A percentile compares a stretch with the other conserved stretches of the same genome.
Conservation (phyloP, 2,329 filamentous ascomycete genomes). For the Ambrosiella xylebori region DNA sequence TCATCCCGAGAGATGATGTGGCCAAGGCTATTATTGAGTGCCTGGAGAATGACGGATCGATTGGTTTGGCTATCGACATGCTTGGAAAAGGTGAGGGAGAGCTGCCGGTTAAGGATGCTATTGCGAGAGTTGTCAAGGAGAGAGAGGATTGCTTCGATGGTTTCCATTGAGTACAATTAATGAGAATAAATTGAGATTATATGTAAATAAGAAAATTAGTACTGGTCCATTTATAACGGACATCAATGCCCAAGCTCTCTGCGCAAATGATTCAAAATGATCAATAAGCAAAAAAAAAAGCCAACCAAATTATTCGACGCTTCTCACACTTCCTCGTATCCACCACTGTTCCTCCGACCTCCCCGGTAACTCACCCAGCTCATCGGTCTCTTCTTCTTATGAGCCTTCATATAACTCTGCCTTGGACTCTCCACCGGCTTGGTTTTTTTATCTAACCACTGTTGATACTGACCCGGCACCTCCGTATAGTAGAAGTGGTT, state of each 20-base stretch:
- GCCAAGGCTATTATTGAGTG: constrained; percentile 25
- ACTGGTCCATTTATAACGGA: neutral
- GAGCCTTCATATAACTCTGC: neutral
- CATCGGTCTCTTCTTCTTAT: neutral
- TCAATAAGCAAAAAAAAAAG: neutral
- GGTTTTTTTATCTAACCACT: neutral
- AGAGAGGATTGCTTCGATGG: constrained; percentile 18
- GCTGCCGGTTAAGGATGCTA: constrained; percentile 21
- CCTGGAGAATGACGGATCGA: constrained; percentile 23
- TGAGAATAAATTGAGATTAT: neutral
- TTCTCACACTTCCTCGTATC: neutral
- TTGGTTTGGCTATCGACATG: constrained; percentile 27
- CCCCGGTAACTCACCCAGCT: neutral
- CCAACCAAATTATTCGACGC: neutral
- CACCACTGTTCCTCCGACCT: neutral
- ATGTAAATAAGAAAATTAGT: neutral
- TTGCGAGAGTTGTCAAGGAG: constrained; percentile 22
- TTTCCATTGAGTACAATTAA: neutral
- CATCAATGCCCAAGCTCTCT: neutral
- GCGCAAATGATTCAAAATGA: neutral
- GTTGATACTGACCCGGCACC: constrained; percentile 16
- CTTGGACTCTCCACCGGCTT: neutral
- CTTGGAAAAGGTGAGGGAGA: constrained; percentile 23
- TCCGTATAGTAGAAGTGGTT: constrained; percentile 30
- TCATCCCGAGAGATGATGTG: constrained; percentile 27